Evolutionary conservation across 345 rosid genomes (phyloP), one percentile per base, ranked within the genome.

Genomic region (Cardiospermum halicacabum): DNA sequence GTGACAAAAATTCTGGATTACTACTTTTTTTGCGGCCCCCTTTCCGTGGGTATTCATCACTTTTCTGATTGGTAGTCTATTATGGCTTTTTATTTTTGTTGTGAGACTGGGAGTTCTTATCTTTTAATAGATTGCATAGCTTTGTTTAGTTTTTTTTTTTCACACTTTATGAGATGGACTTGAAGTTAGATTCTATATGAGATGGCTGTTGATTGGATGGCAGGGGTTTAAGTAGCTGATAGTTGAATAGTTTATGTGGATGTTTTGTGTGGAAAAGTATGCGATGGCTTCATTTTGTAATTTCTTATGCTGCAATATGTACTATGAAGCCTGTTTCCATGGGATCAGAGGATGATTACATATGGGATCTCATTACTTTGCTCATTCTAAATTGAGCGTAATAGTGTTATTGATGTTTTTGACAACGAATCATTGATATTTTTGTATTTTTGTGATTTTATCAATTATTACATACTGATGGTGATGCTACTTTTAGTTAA

Each of bases 151-250:
- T 50, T 66, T 36, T 47, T 25, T 6, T 57, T 45, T 71, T 47
- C n/a, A 3, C 18, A 64, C 55, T 36, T 37, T 49, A 47, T 54
- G 76, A 69, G 78, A 75, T 82, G 80, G 65, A 63, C 64, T 22
- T 62, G 65, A 58, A 74, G 75, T 62, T 78, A 53, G 72, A 76
- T 77, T 59, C 70, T 65, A 61, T 61, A 66, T 69, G 40, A 19
- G 56, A 34, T 68, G 65, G 59, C 58, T 80, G 70, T 30, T 62
- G 37, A 42, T 67, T 72, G 69, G 64, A 66, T 75, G n/a, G 43
- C 21, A 40, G 24, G 72, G 49, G 48, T 26, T 60, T 47, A 27
- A 27, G 16, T 43, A 56, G 32, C 45, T 5, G 22, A 25, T 43
- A 74, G 69, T 19, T 40, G 3, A 66, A 24, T 42, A 8, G 43